Conservation (phyloP, 202 grass and related monocot species). For the Saccharum hybrid region DNA sequence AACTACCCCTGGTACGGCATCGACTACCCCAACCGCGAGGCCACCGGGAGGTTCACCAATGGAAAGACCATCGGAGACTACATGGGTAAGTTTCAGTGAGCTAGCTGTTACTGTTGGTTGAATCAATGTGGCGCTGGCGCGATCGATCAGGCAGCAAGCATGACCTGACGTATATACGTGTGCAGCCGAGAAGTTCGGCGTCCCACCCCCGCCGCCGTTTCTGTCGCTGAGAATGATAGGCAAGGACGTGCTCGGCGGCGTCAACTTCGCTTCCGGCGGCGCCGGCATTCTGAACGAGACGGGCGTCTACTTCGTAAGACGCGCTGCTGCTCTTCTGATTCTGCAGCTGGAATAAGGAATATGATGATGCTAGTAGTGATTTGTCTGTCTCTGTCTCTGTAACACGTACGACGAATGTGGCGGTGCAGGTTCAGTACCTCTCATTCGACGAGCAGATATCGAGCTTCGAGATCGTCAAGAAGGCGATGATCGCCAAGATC, state of each 20-base stretch:
- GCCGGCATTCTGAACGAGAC: constrained; percentile 97
- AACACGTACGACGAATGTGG: neutral
- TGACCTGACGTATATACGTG: neutral
- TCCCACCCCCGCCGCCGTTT: constrained; percentile 68
- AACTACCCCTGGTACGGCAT: constrained; percentile 95
- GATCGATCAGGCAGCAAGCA: neutral
- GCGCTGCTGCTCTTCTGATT: neutral
- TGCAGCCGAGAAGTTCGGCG: constrained; percentile 75
- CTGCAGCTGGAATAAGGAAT: too few species aligned
- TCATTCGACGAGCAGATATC: constrained; percentile 90
- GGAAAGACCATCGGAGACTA: constrained; percentile 87
- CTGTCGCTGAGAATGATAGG: constrained; percentile 62
- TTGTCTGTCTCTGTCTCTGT: neutral
- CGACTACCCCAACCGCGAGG: constrained; percentile 62
- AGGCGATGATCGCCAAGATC: constrained; percentile 64
- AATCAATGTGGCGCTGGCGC: neutral
- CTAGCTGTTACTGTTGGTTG: neutral
- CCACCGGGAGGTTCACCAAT: constrained; percentile 91
- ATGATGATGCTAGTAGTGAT: neutral
- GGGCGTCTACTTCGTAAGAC: constrained; percentile 83
- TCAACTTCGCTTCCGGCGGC: constrained; percentile 91
- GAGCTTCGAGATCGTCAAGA: constrained; percentile 71
- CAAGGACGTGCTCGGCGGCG: constrained; percentile 61
- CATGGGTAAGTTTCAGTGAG: constrained; percentile 57
- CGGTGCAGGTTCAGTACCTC: constrained; percentile 75